Evolutionary conservation across 768 basidiomycete species (phyloP), one percentile per base, ranked within the genome.

Genomic region (Kwoniella europaea): DNA sequence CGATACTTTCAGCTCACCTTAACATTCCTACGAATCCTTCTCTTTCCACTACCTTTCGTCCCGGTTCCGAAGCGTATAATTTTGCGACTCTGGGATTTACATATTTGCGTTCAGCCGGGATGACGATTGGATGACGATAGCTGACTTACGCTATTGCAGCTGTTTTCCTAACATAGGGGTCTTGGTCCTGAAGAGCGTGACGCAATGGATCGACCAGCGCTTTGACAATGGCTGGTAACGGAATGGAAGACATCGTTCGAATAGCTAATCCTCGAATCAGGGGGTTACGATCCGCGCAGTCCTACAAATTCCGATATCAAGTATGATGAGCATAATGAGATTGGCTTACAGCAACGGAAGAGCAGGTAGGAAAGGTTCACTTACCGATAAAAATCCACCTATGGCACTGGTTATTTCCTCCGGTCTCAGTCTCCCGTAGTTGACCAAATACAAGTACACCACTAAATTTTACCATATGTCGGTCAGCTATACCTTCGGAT

Each of bases 171-270:
- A 99, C 97, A 83, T 99, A 99, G 20, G 97, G 94, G 83, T 99
- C 96, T 16, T 90, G 87, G 82, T 99, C 97, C 79, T 93, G 92
- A 54, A 98, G 86, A 72, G 91, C 92, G 82, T 97, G 94, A 71
- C 93, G 89, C 41, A 99, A 86, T 63, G 94, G 96, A 68, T 98
- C 97, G 53, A 90, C 86, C 46, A 99, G 87, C 1, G 92, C 88
- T 67, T 92, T 91, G 13, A 91, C 90, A 71, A 98, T 93, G 4
- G 79, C 68, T 10, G 94, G 91, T 24, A 97, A 91, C 44, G 94
- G 93, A 77, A 99, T 98, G 81, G 97, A 98, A 7, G 97, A 96
- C 96, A 99, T 98, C 13, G 97, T 99, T 54, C 97, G 92, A 77
- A 99, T 95, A 20, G 97, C 94, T 57, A 99, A 87, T 16, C 96